Conservation (phyloP, 1,284 basidiomycete genomes). For the Phenoliferia sp. region DNA sequence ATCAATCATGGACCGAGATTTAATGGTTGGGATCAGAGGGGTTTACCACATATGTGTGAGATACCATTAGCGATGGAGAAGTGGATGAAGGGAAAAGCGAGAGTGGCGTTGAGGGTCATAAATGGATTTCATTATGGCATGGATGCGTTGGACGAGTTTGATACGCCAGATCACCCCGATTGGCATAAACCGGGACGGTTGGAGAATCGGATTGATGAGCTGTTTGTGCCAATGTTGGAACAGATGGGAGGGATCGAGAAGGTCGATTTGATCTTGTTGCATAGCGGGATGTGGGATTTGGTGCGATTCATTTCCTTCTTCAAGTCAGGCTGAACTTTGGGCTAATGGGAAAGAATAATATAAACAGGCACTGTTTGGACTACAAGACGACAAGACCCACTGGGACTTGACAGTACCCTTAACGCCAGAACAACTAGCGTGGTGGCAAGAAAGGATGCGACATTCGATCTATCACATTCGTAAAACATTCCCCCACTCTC, state of each 20-base stretch:
- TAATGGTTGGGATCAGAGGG: conserved; percentile 32
- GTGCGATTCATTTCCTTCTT: neutral
- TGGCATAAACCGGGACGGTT: conserved; percentile 31
- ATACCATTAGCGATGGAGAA: conserved; percentile 13
- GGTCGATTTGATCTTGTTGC: conserved; percentile 26
- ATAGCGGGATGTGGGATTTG: conserved; percentile 33
- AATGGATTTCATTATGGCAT: conserved; percentile 34
- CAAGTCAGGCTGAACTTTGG: neutral
- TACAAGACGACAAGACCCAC: conserved; percentile 32
- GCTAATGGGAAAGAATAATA: too few relatives aligned
- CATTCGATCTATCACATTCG: conserved; percentile 26
- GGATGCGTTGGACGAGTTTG: conserved; percentile 34
- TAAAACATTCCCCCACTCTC: conserved; percentile 20
- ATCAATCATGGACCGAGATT: conserved; percentile 26
- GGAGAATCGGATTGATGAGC: conserved; percentile 26
- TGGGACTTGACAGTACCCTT: conserved; percentile 25
- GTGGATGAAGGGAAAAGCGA: neutral
- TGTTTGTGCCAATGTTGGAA: conserved; percentile 23
- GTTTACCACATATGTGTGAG: conserved; percentile 30
- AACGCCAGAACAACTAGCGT: conserved; percentile 30
- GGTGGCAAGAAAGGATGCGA: conserved; percentile 33
- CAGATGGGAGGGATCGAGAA: conserved; percentile 28
- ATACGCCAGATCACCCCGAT: conserved; percentile 31
- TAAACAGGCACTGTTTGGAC: conserved; percentile 27
- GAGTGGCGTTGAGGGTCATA: conserved; percentile 21